phyloP scores from a whole-genome alignment of 2,329 filamentous ascomycete species.

The Didymella pinodella region DNA sequence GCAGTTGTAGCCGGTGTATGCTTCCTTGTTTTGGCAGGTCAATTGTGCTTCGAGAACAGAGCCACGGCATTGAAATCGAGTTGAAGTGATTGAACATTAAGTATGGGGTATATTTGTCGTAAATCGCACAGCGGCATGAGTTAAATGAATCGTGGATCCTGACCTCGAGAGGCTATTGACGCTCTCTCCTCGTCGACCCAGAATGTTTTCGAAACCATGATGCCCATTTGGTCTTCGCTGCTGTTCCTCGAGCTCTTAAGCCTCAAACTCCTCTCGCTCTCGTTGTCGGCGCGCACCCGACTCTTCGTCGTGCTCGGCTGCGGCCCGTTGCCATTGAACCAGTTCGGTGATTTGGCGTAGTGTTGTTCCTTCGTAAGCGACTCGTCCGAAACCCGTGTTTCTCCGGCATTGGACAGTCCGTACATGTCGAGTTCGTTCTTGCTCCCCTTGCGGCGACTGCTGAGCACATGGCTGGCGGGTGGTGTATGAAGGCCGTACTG shows the following conservation, averaged over 20 bases:
- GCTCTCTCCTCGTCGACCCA: conserved; percentile 41
- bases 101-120: conserved; percentile 18
- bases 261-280: conserved; percentile 37
- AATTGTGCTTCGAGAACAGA: background rate
- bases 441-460: conserved; percentile 27
- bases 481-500: conserved; percentile 33
- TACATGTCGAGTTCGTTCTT: conserved; percentile 34
- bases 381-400: conserved; percentile 29
- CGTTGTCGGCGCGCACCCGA: conserved; percentile 26
- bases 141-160: conserved; percentile 6
- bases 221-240: conserved; percentile 37
- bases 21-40: background rate
- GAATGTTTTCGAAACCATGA: conserved; percentile 45
- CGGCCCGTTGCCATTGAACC: conserved; percentile 21
- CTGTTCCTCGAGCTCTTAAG: conserved; percentile 29
- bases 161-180: conserved; percentile 18
- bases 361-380: conserved; percentile 6
- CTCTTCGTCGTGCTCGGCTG: conserved; percentile 21
- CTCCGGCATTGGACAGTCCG: conserved; percentile 29
- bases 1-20: background rate
- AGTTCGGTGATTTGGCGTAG: conserved; percentile 24
- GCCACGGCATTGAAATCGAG: background rate
- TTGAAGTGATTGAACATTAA: conserved; percentile 6
- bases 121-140: conserved; percentile 1
- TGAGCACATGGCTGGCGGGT: conserved; percentile 20